Evolutionary conservation across 352 stramenopile genomes (phyloP), one percentile per base, ranked within the genome.

Genomic region (Phytophthora syringae): DNA sequence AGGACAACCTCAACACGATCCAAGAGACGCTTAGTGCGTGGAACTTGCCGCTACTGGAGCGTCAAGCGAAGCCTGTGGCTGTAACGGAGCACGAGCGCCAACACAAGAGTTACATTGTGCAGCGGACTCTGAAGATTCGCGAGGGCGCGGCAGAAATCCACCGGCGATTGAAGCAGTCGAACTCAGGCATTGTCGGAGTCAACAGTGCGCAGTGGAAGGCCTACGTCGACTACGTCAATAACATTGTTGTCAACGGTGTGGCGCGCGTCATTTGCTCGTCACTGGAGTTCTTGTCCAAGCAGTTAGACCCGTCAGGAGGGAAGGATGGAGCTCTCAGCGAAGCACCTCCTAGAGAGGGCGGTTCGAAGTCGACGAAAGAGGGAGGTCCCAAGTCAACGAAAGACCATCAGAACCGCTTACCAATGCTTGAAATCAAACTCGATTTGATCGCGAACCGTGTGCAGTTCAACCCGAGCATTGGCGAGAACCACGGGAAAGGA

Each of bases 141-240:
- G 94, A 99, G 60, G 93, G 91, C 15, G 97, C 97, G 5, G 90
- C 97, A 10, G 91, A 98, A 77, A 99, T 99, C 69, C 93, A 99
- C 59, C 86, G 86, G 15, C 86, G 97, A 18, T 59, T 99, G 42
- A 99, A 99, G 71, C 94, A 99, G 62, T 98, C 92, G 2, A 98
- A 98, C 70, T 95, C 97, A 15, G 82, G 96, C 9, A 93, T 99
- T 27, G 90, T 98, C 11, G 81, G 86, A 12, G 95, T 96, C 37
- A 98, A 98, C 63, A 93, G 85, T 24, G 95, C 94, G n/a, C 86
- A 99, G 71, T 99, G 97, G 97, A 97, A 95, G 52, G 92, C 90
- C 13, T 99, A 99, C 63, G 90, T 99, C 18, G 94, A 99, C 67
- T 99, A 98, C 61, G 92, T 99, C 47, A 99, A 99, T 76, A 98